phyloP scores from a whole-genome alignment of 768 basidiomycete species.

The Boletus tomentosulus region DNA sequence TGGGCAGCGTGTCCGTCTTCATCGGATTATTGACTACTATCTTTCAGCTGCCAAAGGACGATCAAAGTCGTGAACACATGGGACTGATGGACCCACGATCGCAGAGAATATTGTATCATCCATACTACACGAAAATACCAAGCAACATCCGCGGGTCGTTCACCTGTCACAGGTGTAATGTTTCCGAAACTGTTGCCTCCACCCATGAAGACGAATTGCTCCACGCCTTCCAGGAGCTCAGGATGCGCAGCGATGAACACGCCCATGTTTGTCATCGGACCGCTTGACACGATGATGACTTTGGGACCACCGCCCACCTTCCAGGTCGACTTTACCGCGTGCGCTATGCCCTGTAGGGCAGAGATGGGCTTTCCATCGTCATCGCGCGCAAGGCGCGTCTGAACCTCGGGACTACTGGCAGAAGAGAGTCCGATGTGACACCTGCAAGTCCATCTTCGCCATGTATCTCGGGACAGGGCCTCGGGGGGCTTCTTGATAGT shows the following conservation, averaged over 20 bases:
- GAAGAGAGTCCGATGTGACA: conserved; percentile 71
- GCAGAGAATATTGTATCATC: conserved; percentile 60
- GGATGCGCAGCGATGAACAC: conserved; percentile 60
- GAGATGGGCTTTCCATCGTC: conserved; percentile 39
- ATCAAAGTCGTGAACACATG: neutral
- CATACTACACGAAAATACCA: neutral
- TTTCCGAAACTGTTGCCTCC: conserved; percentile 87
- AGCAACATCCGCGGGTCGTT: conserved; percentile 1
- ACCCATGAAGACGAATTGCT: conserved; percentile 73
- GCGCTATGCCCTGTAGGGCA: conserved; percentile 69
- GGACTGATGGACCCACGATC: conserved; percentile 53
- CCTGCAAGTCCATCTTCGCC: conserved; percentile 81
- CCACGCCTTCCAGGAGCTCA: conserved; percentile 44
- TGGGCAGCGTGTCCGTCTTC: conserved; percentile 71
- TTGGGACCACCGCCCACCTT: conserved; percentile 54
- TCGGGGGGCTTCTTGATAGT: conserved; percentile 49
- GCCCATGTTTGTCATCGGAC: conserved; percentile 83
- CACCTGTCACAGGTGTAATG: conserved; percentile 68
- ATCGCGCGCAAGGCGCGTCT: conserved; percentile 43
- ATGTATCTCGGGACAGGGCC: conserved; percentile 75
- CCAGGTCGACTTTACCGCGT: conserved; percentile 51
- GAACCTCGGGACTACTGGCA: conserved; percentile 44
- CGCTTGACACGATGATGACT: conserved; percentile 69
- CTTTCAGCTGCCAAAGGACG: conserved; percentile 54
- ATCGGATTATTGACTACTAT: conserved; percentile 74